A percentile compares a stretch with the other conserved stretches of the same genome.
Evolutionary conservation across 192 early-diverging fungal genomes (phyloP).

Genomic region (Spinellus fusiger): DNA sequence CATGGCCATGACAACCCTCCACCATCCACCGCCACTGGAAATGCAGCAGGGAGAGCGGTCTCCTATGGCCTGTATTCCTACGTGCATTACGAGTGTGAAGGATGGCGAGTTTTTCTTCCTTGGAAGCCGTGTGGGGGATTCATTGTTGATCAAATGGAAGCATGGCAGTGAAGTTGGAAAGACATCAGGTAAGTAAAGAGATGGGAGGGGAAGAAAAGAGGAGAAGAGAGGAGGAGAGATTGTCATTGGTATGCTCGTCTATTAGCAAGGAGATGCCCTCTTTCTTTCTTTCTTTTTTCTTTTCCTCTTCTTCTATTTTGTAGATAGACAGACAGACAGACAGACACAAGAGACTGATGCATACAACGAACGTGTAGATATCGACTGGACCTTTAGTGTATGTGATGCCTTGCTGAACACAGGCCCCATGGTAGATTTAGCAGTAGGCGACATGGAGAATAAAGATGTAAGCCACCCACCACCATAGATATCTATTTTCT

Average conservation of each 20-base stretch:
- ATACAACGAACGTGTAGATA: neutral
- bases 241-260: neutral
- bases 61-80: constrained; percentile 37
- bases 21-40: neutral
- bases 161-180: constrained; percentile 7
- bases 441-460: constrained; percentile 57
- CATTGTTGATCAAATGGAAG: constrained; percentile 62
- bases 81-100: constrained; percentile 43
- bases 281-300: neutral
- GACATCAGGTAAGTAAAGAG: neutral
- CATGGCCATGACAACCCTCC: constrained; percentile 45
- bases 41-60: neutral
- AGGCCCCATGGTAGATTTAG: constrained; percentile 72
- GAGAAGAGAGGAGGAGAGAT: neutral
- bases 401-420: constrained; percentile 73
- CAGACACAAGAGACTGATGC: neutral
- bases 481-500: neutral
- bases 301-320: too few species aligned
- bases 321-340: neutral
- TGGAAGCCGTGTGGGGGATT: constrained; percentile 61
- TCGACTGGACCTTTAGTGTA: constrained; percentile 48
- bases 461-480: constrained; percentile 19
- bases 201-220: too few species aligned
- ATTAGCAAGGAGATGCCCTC: neutral
- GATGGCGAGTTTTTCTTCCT: constrained; percentile 64